Evolutionary conservation across 2,329 filamentous ascomycete species (phyloP), one percentile per base, ranked within the genome.

Genomic region (Ambrosiella beaveri): DNA sequence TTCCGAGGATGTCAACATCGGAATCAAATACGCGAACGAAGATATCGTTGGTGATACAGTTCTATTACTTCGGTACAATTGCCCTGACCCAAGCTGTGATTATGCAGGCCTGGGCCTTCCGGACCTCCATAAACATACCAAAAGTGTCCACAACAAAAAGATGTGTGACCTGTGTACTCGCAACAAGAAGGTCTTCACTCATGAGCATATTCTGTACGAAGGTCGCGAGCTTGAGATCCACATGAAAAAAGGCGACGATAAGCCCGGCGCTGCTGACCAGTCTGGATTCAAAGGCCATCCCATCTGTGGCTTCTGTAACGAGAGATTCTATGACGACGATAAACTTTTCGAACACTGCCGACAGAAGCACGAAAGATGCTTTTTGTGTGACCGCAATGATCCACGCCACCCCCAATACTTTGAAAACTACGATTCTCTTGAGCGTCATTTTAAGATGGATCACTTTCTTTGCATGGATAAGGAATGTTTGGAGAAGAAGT

Each of bases 161-260:
- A 90, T 94, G 84, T 94, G 86, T 70, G 88, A 95, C 69, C 75
- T 95, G 9, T 96, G 90, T 70, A 79, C 90, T 6, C 77, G 89
- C 61, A 90, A 96, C 74, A 98, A 98, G 72, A 96, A 95, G 67
- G 89, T 96, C 39, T 98, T 98, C 65, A 96, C 93, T 1, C 93
- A 98, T 71, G 93, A 98, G 70, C 93, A 98, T 68, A 88, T 94
- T 62, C 77, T 98, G 1, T 97, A 96, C 68, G 85, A 86, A 0
- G 78, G 82, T 62, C 79, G 83, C 62, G 88, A 91, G 64, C 75
- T 97, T 54, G 82, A 86, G 64, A 86, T 81, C 65, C 93, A 98
- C 69, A 94, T 97, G 77, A 86, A 81, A 62, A 82, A 85, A 62
- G 93, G 93, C 59, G 93, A 98, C 66, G 88, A 97, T 68, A 85